Conservation (phyloP, 352 stramenopile species). For the Phytophthora chlamydospora region DNA sequence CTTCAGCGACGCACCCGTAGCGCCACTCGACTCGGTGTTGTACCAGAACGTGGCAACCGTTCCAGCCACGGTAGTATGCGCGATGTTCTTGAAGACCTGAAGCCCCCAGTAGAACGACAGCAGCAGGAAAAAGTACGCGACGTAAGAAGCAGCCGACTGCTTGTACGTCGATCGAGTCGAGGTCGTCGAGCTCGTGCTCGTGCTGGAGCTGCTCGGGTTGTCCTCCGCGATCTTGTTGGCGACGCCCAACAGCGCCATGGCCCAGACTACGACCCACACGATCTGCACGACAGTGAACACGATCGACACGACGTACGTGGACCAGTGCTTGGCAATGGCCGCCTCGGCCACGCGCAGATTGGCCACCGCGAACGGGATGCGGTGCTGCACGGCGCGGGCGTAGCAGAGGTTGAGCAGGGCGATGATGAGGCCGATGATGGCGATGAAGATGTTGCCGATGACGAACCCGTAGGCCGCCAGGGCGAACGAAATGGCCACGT, state of each 20-base stretch:
- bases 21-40: conserved; percentile 81
- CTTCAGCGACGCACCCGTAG: conserved; percentile 84
- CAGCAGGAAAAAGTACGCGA: conserved; percentile 53
- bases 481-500: conserved; percentile 72
- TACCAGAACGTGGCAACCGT: conserved; percentile 97
- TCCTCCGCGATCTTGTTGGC: conserved; percentile 75
- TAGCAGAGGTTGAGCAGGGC: conserved; percentile 87
- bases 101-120: conserved; percentile 96
- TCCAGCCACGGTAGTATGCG: conserved; percentile 92
- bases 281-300: conserved; percentile 90
- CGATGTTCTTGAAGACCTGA: conserved; percentile 92
- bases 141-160: conserved; percentile 42
- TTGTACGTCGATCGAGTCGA: conserved; percentile 43
- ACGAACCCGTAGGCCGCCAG: conserved; percentile 73
- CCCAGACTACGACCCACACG: conserved; percentile 91
- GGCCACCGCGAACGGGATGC: conserved; percentile 94
- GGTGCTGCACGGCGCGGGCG: conserved; percentile 80
- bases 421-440: conserved; percentile 66
- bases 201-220: conserved; percentile 43
- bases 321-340: conserved; percentile 90
- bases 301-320: conserved; percentile 88
- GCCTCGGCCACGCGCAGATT: conserved; percentile 91
- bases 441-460: conserved; percentile 73
- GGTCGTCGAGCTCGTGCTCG: conserved; percentile 15
- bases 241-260: conserved; percentile 86